phyloP scores from a whole-genome alignment of 2,329 filamentous ascomycete species.

The Aspergillus phoenicis region DNA sequence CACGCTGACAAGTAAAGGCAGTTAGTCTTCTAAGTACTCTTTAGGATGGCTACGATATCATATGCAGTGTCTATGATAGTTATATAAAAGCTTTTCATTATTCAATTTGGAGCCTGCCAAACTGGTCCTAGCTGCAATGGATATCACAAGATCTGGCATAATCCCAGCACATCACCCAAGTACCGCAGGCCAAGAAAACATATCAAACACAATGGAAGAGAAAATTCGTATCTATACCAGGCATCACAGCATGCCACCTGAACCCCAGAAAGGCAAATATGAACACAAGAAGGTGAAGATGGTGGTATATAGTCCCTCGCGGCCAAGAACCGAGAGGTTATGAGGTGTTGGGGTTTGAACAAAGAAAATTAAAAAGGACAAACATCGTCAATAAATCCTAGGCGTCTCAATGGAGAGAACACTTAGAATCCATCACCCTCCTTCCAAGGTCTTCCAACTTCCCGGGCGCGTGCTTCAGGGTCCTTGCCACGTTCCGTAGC shows the following conservation, averaged over 20 bases:
- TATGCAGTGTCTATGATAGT: not conserved
- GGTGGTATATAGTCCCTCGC: not conserved
- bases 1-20: too few species aligned
- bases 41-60: too few species aligned
- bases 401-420: not conserved
- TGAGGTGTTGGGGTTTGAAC: not conserved
- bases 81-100: not conserved
- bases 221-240: slow-evolving; percentile 5
- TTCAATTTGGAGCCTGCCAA: slow-evolving; percentile 22
- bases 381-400: not conserved
- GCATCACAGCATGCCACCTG: not conserved
- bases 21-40: too few species aligned
- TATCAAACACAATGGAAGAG: not conserved
- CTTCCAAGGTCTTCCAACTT: slow-evolving; percentile 57
- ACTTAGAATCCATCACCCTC: slow-evolving; percentile 57
- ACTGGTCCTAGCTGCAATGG: not conserved
- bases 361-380: too few species aligned
- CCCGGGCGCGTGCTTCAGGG: slow-evolving; percentile 54
- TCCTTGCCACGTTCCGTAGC: slow-evolving; percentile 56
- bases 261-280: not conserved
- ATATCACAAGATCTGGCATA: not conserved
- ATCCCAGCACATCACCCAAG: not conserved
- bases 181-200: not conserved
- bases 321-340: not conserved
- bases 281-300: not conserved